These are phyloP conservation scores for Cladophialophora yegresii DNA, from an alignment of 2,329 filamentous ascomycete genomes.

Conservation along the genomic window DNA sequence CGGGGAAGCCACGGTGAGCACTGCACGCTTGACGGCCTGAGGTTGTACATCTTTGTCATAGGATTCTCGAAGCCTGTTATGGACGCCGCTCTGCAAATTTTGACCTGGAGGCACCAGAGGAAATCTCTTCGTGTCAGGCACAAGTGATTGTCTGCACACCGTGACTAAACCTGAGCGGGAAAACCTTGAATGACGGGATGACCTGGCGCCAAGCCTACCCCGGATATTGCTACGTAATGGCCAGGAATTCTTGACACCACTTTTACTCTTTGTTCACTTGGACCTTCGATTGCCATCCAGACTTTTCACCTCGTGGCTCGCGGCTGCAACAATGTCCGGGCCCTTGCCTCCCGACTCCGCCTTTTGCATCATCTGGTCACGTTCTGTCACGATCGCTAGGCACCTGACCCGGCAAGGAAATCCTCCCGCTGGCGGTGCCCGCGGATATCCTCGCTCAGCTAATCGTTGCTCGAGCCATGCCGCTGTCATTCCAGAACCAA, in stretches of 20 bases:
- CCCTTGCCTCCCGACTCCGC: slow-evolving; percentile 3
- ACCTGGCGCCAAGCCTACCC: slow-evolving; percentile 9
- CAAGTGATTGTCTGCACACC: not conserved
- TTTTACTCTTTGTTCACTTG: slow-evolving; percentile 3
- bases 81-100: not conserved
- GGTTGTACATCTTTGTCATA: slow-evolving; percentile 30
- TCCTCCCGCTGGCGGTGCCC: not conserved
- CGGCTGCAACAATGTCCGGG: not conserved
- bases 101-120: not conserved
- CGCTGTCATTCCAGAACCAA: not conserved
- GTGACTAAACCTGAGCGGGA: not conserved
- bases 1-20: slow-evolving; percentile 16
- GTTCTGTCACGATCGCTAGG: not conserved
- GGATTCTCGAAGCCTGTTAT: slow-evolving; percentile 4
- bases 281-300: not conserved
- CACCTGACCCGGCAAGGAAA: not conserved
- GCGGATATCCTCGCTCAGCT: slow-evolving; percentile 5
- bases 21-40: slow-evolving; percentile 3
- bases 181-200: not conserved
- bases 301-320: slow-evolving; percentile 12
- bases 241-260: slow-evolving; percentile 26
- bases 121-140: slow-evolving; percentile 8
- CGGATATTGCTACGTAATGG: slow-evolving; percentile 30
- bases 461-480: not conserved
- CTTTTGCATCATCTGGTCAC: slow-evolving; percentile 1